Evolutionary conservation across 2,329 filamentous ascomycete genomes (phyloP), one percentile per base, ranked within the genome.

Genomic region (Zymoseptoria crescenta): DNA sequence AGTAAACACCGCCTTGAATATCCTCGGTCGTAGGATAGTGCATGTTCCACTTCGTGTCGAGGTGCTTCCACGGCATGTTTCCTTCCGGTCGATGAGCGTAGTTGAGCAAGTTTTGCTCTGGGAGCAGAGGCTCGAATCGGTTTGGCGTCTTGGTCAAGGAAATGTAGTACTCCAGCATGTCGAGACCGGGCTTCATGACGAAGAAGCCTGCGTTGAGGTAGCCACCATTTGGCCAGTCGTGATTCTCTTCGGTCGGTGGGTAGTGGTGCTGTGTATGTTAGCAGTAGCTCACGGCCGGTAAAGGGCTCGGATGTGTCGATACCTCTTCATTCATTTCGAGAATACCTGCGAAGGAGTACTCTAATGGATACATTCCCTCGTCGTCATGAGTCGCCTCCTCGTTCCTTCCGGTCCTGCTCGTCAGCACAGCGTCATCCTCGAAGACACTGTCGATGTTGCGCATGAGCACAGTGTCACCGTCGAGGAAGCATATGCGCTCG

Each of bases 151-250:
- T 57, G 50, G 74, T 59, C 10, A 74, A 59, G 7, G 63, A 65
- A 19, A 63, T 56, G 63, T 74, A 74, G 65, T 74, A 69, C 3
- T 69, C 54, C 60, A 72, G 72, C 8, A 69, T 56, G n/a, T 59
- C 54, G n/a, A 63, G 52, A 10, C 64, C 66, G 8, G 73, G 74
- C 29, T 66, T 54, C 48, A 74, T 65, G 29, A 76, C 62, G 62
- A 74, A 74, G 65, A 75, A 74, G 29, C 74, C 74, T 1, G 73
- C 73, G 62, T 72, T 74, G 62, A 75, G 67, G 56, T 72, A 69
- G 52, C 67, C 64, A 6, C 61, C 52, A 41, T 66, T 67, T 28
- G 72, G 70, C 54, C 70, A 67, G 13, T 70, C 71, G 49, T 66
- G 62, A 28, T 61, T 45, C n/a, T 57, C 66, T 24, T 68, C 60